phyloP scores from a whole-genome alignment of 306 rosid species.

The Vigna nakashimae region DNA sequence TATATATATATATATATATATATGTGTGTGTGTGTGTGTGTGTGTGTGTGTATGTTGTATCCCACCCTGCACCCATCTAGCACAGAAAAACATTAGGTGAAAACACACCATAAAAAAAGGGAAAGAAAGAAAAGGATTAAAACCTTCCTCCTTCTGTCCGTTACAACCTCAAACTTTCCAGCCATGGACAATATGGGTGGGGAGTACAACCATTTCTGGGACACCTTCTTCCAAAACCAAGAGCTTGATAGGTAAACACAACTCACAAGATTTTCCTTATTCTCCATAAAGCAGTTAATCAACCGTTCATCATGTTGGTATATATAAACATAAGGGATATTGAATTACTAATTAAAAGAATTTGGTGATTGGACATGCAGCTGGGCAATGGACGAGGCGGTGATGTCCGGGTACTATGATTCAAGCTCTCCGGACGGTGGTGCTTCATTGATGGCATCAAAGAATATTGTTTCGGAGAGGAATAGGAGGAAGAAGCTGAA shows the following conservation, averaged over 20 bases:
- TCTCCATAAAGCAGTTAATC: too few species aligned
- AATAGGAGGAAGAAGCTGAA: constrained; percentile 86
- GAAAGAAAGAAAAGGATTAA: neutral
- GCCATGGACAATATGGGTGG: constrained; percentile 64
- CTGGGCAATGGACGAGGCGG: constrained; percentile 70
- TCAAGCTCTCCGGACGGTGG: constrained; percentile 90
- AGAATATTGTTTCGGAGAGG: constrained; percentile 82
- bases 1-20: neutral
- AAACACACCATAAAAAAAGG: neutral
- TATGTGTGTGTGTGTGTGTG: too few species aligned
- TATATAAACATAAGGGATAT: neutral
- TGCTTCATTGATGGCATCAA: constrained; percentile 67
- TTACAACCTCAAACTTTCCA: neutral
- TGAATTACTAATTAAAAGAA: neutral
- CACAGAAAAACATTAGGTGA: neutral
- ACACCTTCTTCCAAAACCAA: constrained; percentile 56
- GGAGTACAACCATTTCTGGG: constrained; percentile 62
- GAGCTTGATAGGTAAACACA: constrained; percentile 65
- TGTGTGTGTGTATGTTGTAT: too few species aligned
- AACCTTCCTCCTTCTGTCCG: too few species aligned
- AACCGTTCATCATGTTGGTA: neutral
- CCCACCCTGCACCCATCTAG: neutral
- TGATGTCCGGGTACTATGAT: constrained; percentile 63
- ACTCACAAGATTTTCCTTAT: too few species aligned
- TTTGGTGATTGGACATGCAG: constrained; percentile 26